Conservation (phyloP, 352 stramenopile genomes). For the Pythium phragmiticola region DNA sequence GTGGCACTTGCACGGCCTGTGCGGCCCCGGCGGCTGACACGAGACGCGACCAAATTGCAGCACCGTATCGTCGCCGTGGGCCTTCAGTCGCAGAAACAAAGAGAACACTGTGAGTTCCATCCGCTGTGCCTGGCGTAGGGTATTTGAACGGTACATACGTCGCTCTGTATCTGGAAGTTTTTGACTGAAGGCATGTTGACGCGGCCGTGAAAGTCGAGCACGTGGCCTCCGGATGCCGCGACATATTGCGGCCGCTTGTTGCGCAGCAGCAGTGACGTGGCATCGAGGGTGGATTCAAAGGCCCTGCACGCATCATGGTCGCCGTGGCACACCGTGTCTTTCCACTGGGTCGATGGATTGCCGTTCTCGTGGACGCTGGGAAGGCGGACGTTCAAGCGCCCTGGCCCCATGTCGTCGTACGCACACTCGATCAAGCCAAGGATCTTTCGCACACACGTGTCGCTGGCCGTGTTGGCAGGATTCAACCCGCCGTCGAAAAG, state of each 20-base stretch:
- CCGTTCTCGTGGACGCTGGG: slow-evolving; percentile 33
- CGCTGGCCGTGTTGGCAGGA: slow-evolving; percentile 41
- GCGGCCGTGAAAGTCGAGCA: slow-evolving; percentile 66
- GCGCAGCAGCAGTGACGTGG: slow-evolving; percentile 61
- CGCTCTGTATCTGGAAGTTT: slow-evolving; percentile 68
- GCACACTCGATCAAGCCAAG: slow-evolving; percentile 54
- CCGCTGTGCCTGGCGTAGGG: too few species aligned
- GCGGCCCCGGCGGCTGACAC: slow-evolving; percentile 48
- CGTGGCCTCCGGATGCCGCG: slow-evolving; percentile 45
- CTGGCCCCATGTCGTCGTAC: slow-evolving; percentile 73
- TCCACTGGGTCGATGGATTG: slow-evolving; percentile 28
- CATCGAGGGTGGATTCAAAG: slow-evolving; percentile 55
- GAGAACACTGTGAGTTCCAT: too few species aligned
- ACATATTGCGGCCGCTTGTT: slow-evolving; percentile 89
- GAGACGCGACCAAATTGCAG: slow-evolving; percentile 69
- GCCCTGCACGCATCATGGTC: slow-evolving; percentile 3
- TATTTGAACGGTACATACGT: slow-evolving; percentile 26
- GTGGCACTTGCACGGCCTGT: slow-evolving; percentile 58
- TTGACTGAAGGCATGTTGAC: slow-evolving; percentile 71
- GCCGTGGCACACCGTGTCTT: slow-evolving; percentile 28
- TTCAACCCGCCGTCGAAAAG: slow-evolving; percentile 60
- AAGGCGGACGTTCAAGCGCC: slow-evolving; percentile 43
- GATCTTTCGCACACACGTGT: slow-evolving; percentile 43
- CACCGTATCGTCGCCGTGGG: slow-evolving; percentile 37
- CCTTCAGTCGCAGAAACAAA: slow-evolving; percentile 11